phyloP scores from a whole-genome alignment of 2,329 filamentous ascomycete genomes.

The Chlorencoelia australis region DNA sequence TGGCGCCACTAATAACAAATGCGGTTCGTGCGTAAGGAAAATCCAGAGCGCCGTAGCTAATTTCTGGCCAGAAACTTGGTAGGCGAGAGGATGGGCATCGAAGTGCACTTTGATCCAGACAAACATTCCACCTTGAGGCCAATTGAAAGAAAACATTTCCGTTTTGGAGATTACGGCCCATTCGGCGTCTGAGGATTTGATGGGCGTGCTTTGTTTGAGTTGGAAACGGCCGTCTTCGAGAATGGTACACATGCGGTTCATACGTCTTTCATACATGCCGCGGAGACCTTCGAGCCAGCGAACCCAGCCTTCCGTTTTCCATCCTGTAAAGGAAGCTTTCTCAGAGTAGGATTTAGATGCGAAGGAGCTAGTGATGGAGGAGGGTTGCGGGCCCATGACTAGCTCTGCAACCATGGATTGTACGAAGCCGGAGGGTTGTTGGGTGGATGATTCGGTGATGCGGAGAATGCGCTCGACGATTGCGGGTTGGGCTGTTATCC shows the following conservation, averaged over 20 bases:
- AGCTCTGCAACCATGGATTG: constrained; percentile 73
- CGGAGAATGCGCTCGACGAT: constrained; percentile 64
- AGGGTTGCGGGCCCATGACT: constrained; percentile 59
- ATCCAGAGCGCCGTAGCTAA: constrained; percentile 61
- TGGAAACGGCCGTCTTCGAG: constrained; percentile 60
- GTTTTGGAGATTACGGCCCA: constrained; percentile 71
- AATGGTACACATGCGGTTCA: constrained; percentile 66
- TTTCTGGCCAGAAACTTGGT: constrained; percentile 39
- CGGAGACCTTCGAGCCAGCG: constrained; percentile 82
- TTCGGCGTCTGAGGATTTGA: constrained; percentile 48
- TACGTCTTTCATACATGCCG: constrained; percentile 74
- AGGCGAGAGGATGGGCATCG: constrained; percentile 60
- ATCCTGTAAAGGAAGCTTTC: constrained; percentile 41
- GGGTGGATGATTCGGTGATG: constrained; percentile 68
- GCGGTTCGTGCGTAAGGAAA: constrained; percentile 57
- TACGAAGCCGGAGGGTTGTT: constrained; percentile 82
- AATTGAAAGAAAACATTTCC: constrained; percentile 63
- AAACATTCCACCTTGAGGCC: constrained; percentile 87
- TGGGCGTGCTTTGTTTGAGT: constrained; percentile 50
- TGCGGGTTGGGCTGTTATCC: constrained; percentile 76
- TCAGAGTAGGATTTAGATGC: constrained; percentile 30
- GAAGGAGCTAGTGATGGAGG: constrained; percentile 35
- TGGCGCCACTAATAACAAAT: constrained; percentile 59
- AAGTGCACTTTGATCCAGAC: constrained; percentile 70
- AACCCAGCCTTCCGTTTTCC: constrained; percentile 80